phyloP scores from a whole-genome alignment of 2,329 filamentous ascomycete genomes.

The Microdochium nivale region DNA sequence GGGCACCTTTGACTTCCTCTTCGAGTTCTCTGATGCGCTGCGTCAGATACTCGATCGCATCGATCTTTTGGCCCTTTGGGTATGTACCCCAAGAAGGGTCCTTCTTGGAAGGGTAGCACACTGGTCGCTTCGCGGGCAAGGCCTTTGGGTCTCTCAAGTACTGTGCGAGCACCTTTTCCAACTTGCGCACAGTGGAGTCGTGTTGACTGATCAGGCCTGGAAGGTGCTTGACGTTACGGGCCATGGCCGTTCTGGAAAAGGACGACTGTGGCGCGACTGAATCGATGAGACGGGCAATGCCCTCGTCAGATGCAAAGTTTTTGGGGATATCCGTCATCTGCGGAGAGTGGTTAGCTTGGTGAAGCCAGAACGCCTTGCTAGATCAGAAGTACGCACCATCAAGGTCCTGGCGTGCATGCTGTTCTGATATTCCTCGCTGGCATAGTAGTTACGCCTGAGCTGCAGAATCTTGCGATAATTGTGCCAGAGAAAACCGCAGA shows the following conservation, averaged over 20 bases:
- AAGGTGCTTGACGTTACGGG: slow-evolving; percentile 84
- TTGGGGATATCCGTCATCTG: slow-evolving; percentile 79
- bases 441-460: slow-evolving; percentile 71
- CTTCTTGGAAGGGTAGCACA: slow-evolving; percentile 71
- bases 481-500: slow-evolving; percentile 78
- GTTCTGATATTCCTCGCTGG: slow-evolving; percentile 78
- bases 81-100: slow-evolving; percentile 60
- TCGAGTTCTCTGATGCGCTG: slow-evolving; percentile 78
- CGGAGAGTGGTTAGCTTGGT: slow-evolving; percentile 20
- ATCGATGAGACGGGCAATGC: slow-evolving; percentile 76
- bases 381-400: slow-evolving; percentile 39
- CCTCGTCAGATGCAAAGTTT: slow-evolving; percentile 72
- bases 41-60: slow-evolving; percentile 90
- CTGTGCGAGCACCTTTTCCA: slow-evolving; percentile 78
- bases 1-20: slow-evolving; percentile 72
- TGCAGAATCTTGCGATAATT: slow-evolving; percentile 71
- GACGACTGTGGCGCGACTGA: slow-evolving; percentile 69
- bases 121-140: slow-evolving; percentile 67
- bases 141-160: slow-evolving; percentile 83
- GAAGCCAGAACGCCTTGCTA: neutral
- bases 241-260: slow-evolving; percentile 72
- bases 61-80: slow-evolving; percentile 65
- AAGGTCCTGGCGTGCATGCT: slow-evolving; percentile 71
- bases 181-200: slow-evolving; percentile 66
- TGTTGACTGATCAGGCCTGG: slow-evolving; percentile 81